These are phyloP conservation scores for Wickerhamomyces rabaulensis DNA, from an alignment of 805 yeast species.

Conservation along the genomic window DNA sequence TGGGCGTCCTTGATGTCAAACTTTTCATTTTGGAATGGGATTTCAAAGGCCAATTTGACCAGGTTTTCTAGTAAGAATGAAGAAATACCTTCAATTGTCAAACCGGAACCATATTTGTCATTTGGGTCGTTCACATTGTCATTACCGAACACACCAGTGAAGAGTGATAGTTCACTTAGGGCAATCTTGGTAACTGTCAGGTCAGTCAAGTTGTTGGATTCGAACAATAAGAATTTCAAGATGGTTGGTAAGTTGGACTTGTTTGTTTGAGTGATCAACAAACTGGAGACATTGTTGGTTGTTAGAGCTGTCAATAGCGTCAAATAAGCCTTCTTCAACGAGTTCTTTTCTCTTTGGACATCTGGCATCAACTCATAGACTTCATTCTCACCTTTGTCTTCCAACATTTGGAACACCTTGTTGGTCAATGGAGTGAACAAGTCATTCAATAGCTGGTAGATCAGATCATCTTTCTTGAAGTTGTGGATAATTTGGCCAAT, in stretches of 20 bases:
- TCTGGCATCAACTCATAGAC: constrained; percentile 43
- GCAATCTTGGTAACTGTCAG: constrained; percentile 64
- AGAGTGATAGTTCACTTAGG: constrained; percentile 59
- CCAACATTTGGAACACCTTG: constrained; percentile 52
- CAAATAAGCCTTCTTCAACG: constrained; percentile 65
- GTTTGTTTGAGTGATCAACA: constrained; percentile 68
- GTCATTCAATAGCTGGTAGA: constrained; percentile 70
- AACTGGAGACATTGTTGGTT: constrained; percentile 72
- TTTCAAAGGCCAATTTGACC: constrained; percentile 65
- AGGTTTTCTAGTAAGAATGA: constrained; percentile 63
- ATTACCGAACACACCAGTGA: constrained; percentile 59
- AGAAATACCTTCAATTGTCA: constrained; percentile 63
- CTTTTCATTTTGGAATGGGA: constrained; percentile 67
- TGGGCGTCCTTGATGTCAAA: constrained; percentile 77
- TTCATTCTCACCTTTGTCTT: constrained; percentile 37
- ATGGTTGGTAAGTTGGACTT: constrained; percentile 53
- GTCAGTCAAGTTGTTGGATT: constrained; percentile 59
- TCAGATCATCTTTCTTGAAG: constrained; percentile 58
- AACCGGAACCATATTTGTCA: constrained; percentile 44
- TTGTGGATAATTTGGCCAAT: constrained; percentile 83
- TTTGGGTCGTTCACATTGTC: constrained; percentile 60
- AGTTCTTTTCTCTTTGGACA: constrained; percentile 55
- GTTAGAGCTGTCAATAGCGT: constrained; percentile 64
- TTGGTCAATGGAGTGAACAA: constrained; percentile 69
- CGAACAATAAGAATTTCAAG: constrained; percentile 58